phyloP scores from a whole-genome alignment of 2,329 filamentous ascomycete genomes.

The Albophoma yamanashiensis region DNA sequence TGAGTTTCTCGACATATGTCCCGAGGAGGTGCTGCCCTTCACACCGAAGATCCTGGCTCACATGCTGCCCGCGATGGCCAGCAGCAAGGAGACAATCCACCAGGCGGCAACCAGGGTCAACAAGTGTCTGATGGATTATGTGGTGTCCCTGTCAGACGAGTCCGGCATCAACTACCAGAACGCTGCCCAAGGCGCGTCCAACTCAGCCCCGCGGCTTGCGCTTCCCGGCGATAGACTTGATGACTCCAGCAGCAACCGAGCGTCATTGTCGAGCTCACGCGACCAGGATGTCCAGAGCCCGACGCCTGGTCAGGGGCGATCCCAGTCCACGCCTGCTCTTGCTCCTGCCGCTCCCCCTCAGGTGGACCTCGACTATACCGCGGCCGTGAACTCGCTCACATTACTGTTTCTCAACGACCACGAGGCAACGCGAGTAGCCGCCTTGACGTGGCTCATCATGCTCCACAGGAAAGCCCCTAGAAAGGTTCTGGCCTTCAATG shows the following conservation, averaged over 20 bases:
- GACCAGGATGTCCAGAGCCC: conserved; percentile 43
- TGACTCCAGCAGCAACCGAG: conserved; percentile 36
- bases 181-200: conserved; percentile 14
- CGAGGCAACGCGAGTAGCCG: conserved; percentile 87
- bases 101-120: conserved; percentile 86
- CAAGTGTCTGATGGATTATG: conserved; percentile 82
- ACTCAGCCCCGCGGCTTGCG: conserved; percentile 29
- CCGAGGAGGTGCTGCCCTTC: conserved; percentile 90
- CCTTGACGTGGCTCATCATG: conserved; percentile 95
- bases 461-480: conserved; percentile 88
- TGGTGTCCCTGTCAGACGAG: conserved; percentile 80
- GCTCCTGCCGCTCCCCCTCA: conserved; percentile 34
- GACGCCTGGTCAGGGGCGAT: conserved; percentile 37
- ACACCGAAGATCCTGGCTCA: conserved; percentile 87
- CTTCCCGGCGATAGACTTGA: conserved; percentile 34
- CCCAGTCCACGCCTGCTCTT: conserved; percentile 32
- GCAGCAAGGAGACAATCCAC: conserved; percentile 79
- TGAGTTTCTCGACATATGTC: conserved; percentile 92
- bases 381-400: conserved; percentile 86
- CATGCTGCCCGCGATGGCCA: conserved; percentile 88
- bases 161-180: conserved; percentile 17
- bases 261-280: conserved; percentile 40
- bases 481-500: conserved; percentile 90
- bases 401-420: conserved; percentile 93
- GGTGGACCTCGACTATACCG: conserved; percentile 86